Evolutionary conservation across 1,284 basidiomycete species (phyloP), one percentile per base, ranked within the genome.

Genomic region (Naganishia cerealis): DNA sequence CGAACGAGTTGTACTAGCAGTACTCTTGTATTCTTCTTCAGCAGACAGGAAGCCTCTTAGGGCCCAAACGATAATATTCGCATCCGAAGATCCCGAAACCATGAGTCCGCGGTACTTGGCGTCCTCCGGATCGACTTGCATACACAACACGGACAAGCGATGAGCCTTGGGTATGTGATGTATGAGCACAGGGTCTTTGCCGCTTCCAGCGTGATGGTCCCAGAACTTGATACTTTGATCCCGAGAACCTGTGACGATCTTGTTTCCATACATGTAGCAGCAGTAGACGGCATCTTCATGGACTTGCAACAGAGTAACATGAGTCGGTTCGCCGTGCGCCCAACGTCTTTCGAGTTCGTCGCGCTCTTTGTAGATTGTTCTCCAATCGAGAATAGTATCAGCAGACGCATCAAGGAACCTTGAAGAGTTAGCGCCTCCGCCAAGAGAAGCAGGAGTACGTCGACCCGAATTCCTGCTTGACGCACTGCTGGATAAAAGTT

Each of bases 11-110:
- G 50, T 42, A 39, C 21, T 52, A 15, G 10, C 38, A 29, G 39
- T 26, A 59, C 40, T 21, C 6, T 21, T 26, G 29, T 38, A 21
- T 0, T 68, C 52, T 4, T 56, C 40, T n/a, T 43, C 42, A 24
- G 54, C 48, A 43, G 36, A 38, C 55, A 67, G 42, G 18, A 52
- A 52, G 12, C 66, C 66, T n/a, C 54, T 39, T 16, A 70, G 43
- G 29, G 62, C 61, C 69, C 69, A 70, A 2, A 70, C 56, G 8
- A 46, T 52, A 4, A 70, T 56, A 16, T 57, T 55, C 29, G 54
- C 65, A 57, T 67, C 69, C 3, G 69, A 70, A 10, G 66, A 55
- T 15, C 69, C 69, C n/a, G 57, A 57, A 10, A 67, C 54, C 69
- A 70, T 70, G 15, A 67, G 24, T 26, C 69, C 69, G 12, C 40